Base-by-base conservation (phyloP, 176 grass and related monocot species). In the Dendrocalamus sinicus region DNA sequence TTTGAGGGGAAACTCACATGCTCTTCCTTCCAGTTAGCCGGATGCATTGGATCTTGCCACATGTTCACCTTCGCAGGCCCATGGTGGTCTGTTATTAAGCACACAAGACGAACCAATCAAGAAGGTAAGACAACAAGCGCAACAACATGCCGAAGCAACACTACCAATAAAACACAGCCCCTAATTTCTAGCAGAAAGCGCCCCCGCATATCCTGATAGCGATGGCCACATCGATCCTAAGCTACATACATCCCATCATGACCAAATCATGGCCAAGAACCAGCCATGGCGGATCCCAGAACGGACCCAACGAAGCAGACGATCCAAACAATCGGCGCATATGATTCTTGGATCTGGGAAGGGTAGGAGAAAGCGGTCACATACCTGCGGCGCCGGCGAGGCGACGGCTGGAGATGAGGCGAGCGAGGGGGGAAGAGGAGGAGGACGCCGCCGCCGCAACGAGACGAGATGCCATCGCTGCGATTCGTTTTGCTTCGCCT, bases 1-100 rank as follows among this genome's bases (percentile, higher is more conserved):
- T 62, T 51, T 20, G 20, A 40, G 15, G 23, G 81, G 60, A n/a
- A 77, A 84, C 92, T 91, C 79, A 91, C 92, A 52, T 91, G 89
- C 59, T 94, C 89, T 51, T 94, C 92, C 80, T 94, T 89, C 92
- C 92, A 94, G 40, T 84, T 94, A 47, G 76, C 88, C 1, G 89
- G 83, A 62, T 88, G 74, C 69, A 79, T 8, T 57, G 92, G 92
- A 19, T 94, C 92, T 43, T 89, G 32, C 89, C 86, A 89, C 40
- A 91, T 8, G 70, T 89, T 81, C 53, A 91, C 86, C 80, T 86
- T 91, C 1, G 62, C 41, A 48, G 89, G 48, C 3, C 70, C 89
- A 77, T 91, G 86, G 74, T 72, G 80, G 17, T 91, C 89, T 94
- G 63, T 12, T 8, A 90, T 12, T 8, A 84, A 84, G 10, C 47